Base-by-base conservation (phyloP, 257 asterid genomes). In the Orobanche coerulescens region DNA sequence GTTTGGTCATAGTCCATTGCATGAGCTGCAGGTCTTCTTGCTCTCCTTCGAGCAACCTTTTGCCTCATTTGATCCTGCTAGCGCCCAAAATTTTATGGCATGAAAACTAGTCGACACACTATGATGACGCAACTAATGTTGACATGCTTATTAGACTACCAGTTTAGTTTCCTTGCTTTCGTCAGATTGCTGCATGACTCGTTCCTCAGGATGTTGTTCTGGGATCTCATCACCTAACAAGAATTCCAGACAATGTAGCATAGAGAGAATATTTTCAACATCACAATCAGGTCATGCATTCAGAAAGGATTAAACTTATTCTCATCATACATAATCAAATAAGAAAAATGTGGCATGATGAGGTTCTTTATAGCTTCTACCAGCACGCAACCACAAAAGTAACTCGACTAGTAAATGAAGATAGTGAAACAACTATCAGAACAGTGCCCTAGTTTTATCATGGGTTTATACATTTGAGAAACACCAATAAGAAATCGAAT, bases 1-100 rank as follows among this genome's bases (percentile, higher is more conserved):
- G 77, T 82, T 73, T 82, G 87, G 15, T 82, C 88, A 58, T 80
- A 56, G 76, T 88, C 95, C 76, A 92, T 77, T 31, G 64, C 67
- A 34, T 75, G 33, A 28, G 75, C 61, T 70, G 76, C 61, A 12
- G 70, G 73, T 66, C 70, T 78, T 80, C 61, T 77, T 64, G 74
- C 73, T 75, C 81, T 80, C 78, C 66, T 83, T 61, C 64, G 77
- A 61, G 74, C 66, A 70, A 68, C 63, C 52, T 54, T 74, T 67
- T 61, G 75, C 79, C 71, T 76, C 36, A 61, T 36, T 47, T 62
- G 78, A 49, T 71, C 83, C 78, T 62, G 79, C 66, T 56, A 74
- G 61, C 50, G 49, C 71, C 65, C 52, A 52, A 75, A 28, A 54
- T n/a, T n/a, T n/a, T 49, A 44, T 46, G 31, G 31, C 33, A 52